Conservation (phyloP, 1,139 yeast genomes). For the Pichia sp. region DNA sequence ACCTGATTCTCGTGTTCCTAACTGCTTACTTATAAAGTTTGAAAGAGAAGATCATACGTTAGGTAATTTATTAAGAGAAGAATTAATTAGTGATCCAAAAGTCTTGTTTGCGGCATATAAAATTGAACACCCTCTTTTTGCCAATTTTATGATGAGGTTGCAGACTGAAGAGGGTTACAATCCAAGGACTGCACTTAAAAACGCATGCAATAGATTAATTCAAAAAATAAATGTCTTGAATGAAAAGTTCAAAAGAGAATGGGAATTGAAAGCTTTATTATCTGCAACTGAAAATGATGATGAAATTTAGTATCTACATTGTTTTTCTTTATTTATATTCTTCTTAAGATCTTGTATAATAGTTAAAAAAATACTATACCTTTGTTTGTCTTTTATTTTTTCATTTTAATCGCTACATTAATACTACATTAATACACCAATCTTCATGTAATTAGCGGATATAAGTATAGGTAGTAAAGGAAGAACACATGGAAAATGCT, state of each 20-base stretch:
- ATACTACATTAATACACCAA: too few species aligned
- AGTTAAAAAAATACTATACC: too few species aligned
- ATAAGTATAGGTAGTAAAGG: too few species aligned
- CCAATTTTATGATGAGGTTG: constrained; percentile 85
- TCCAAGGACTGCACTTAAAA: constrained; percentile 83
- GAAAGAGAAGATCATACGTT: constrained; percentile 97
- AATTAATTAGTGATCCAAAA: constrained; percentile 74
- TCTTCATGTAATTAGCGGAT: too few species aligned
- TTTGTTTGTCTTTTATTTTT: too few species aligned
- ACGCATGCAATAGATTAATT: constrained; percentile 81
- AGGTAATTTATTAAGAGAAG: constrained; percentile 83
- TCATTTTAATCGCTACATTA: too few species aligned
- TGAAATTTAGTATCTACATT: not conserved
- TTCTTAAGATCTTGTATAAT: too few species aligned
- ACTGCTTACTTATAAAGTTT: constrained; percentile 85
- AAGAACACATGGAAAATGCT: too few species aligned
- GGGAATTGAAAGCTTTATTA: constrained; percentile 83
- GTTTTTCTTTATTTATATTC: too few species aligned
- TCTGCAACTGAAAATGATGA: constrained; percentile 65
- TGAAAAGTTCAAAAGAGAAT: constrained; percentile 79
- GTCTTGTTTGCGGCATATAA: constrained; percentile 96
- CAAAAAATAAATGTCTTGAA: constrained; percentile 70
- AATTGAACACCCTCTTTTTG: constrained; percentile 95
- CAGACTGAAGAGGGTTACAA: constrained; percentile 94
- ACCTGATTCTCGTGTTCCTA: constrained; percentile 93